Base-by-base conservation (phyloP, 352 stramenopile genomes). In the Globisporangium okanoganense region DNA sequence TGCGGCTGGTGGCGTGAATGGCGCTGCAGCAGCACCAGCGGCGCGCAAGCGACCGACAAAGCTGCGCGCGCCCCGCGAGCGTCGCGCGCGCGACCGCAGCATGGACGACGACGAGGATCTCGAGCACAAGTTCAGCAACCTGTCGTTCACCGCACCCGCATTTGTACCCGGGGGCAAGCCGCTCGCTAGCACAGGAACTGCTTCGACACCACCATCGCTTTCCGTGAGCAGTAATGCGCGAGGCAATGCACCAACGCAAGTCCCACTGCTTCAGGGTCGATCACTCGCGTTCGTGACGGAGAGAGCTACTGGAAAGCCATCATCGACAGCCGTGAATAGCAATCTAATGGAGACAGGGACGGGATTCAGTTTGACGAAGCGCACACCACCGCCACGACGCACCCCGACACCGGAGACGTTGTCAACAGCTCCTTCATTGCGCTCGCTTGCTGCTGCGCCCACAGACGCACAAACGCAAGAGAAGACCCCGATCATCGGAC, bases 261-360 rank as follows among this genome's bases (percentile, higher is more conserved):
- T 27, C 16, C 48, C 64, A 24, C 33, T 62, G 43, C 51, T 61
- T 8, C 56, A 64, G 24, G 53, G 51, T 14, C 72, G 75, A 41
- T 86, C 77, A 4, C 73, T 86, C 55, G 77, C 69, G 20, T 84
- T 86, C 52, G 77, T 86, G 55, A 86, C 77, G 18, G 68, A 82
- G 12, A 68, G 73, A 36, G 40, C 57, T 18, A 38, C 72, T 62
- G 38, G 29, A 10, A 47, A 20, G 25, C 16, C 54, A 50, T 12
- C 18, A n/a, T 18, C 40, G n/a, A 50, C 62, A 40, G 2, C 60
- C 27, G 24, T 65, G 65, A 44, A 67, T 49, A 14, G 61, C 62
- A 48, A 63, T 62, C 49, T 36, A n/a, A 31, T 61, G 60, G 40
- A 47, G 18, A 40, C 12, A 20, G 27, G 27, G 33, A 56, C 45